Evolutionary conservation across 148 eudicot genomes (phyloP).

Genomic region (Rheum nobile): DNA sequence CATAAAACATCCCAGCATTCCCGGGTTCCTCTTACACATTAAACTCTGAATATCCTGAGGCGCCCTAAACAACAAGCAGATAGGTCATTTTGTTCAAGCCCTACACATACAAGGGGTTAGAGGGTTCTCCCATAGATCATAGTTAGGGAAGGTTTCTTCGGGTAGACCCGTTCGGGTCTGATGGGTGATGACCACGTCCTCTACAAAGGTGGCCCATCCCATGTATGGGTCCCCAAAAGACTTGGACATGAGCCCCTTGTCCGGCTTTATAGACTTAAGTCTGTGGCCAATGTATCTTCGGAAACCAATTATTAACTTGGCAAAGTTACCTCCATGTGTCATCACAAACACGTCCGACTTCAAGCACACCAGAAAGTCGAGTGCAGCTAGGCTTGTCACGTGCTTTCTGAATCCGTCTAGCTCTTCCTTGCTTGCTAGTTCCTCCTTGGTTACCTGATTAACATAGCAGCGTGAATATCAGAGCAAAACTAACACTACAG

Average conservation of each 20-base stretch:
- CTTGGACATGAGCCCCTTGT: conserved; percentile 92
- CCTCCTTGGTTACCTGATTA: conserved; percentile 90
- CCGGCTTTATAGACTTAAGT: conserved; percentile 85
- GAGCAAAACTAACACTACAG: not conserved
- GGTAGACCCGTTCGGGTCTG: conserved; percentile 93
- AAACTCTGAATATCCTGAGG: not conserved
- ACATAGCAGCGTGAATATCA: not conserved
- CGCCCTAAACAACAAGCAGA: not conserved
- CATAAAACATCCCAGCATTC: not conserved
- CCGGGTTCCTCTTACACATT: no score
- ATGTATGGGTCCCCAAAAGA: conserved; percentile 96
- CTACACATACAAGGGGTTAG: conserved; percentile 95
- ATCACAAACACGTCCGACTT: conserved; percentile 93
- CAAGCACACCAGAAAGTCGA: conserved; percentile 90
- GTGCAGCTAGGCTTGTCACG: conserved; percentile 92
- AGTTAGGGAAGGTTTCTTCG: conserved; percentile 92
- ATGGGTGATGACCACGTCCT: conserved; percentile 84
- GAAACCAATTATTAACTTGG: conserved; percentile 77
- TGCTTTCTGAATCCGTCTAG: conserved; percentile 83
- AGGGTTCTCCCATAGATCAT: conserved; percentile 97
- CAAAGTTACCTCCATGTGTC: conserved; percentile 99
- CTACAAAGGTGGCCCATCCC: conserved; percentile 97
- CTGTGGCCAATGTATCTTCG: conserved; percentile 90
- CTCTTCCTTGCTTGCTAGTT: conserved; percentile 72
- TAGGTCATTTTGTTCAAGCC: conserved; percentile 30